phyloP scores from a whole-genome alignment of 2,329 filamentous ascomycete genomes.

The Colletotrichum filicis region DNA sequence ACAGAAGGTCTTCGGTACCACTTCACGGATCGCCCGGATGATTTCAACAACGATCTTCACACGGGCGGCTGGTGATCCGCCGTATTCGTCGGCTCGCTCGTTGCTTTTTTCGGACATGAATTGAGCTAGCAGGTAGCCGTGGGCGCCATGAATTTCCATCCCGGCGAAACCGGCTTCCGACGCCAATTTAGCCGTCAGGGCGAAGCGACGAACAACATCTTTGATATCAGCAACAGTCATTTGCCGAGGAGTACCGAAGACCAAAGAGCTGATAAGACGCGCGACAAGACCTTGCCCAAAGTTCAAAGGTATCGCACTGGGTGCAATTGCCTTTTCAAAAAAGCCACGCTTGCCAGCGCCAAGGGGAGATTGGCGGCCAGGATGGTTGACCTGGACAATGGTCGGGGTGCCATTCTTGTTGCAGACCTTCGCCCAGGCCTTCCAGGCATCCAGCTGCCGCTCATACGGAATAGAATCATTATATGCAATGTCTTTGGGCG shows the following conservation, averaged over 20 bases:
- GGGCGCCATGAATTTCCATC: constrained; percentile 59
- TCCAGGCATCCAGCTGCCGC: constrained; percentile 49
- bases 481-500: constrained; percentile 46
- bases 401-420: constrained; percentile 48
- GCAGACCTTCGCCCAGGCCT: constrained; percentile 46
- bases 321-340: constrained; percentile 53
- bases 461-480: constrained; percentile 42
- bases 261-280: constrained; percentile 42
- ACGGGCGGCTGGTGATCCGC: constrained; percentile 60
- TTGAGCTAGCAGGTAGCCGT: constrained; percentile 68
- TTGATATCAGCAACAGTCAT: constrained; percentile 67
- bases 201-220: constrained; percentile 62
- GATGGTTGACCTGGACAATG: constrained; percentile 59
- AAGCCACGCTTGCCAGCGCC: constrained; percentile 49
- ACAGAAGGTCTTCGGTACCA: constrained; percentile 53
- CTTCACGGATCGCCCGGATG: constrained; percentile 52
- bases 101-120: constrained; percentile 65
- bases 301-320: constrained; percentile 54
- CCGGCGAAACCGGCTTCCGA: constrained; percentile 58
- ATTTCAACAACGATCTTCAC: constrained; percentile 63
- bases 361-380: constrained; percentile 55
- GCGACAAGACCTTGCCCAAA: constrained; percentile 52
- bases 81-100: constrained; percentile 64
- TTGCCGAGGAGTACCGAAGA: constrained; percentile 65
- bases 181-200: constrained; percentile 59